phyloP scores from a whole-genome alignment of 2,329 filamentous ascomycete species.

The Teratosphaeria pseudoeucalypti region DNA sequence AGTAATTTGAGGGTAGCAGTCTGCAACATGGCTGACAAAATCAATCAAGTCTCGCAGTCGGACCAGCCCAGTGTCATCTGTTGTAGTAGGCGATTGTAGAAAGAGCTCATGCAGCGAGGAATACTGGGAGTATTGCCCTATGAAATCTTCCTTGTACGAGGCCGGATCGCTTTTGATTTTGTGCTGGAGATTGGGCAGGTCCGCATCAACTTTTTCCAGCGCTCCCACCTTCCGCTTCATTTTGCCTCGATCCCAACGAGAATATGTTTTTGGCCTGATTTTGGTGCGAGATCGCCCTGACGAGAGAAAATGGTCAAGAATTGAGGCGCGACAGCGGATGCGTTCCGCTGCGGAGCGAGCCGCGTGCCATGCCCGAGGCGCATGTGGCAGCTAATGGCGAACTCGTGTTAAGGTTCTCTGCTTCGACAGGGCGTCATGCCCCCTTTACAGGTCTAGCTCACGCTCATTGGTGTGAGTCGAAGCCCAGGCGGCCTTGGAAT shows the following conservation, averaged over 20 bases:
- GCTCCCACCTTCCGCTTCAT: constrained; percentile 84
- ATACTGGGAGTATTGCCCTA: constrained; percentile 83
- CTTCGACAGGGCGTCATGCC: too few relatives aligned
- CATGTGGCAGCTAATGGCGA: not conserved
- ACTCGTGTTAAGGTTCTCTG: too few relatives aligned
- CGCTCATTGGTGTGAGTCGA: too few relatives aligned
- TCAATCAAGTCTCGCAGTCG: constrained; percentile 87
- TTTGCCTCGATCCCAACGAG: constrained; percentile 29
- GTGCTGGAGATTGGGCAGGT: constrained; percentile 81
- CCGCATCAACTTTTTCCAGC: constrained; percentile 89
- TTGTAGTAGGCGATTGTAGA: constrained; percentile 67
- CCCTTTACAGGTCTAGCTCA: too few relatives aligned
- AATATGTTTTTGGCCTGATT: not conserved
- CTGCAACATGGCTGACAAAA: constrained; percentile 84
- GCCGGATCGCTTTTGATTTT: constrained; percentile 81
- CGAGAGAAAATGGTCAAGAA: not conserved
- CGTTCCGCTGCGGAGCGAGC: not conserved
- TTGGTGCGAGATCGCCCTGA: not conserved
- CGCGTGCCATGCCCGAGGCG: too few relatives aligned
- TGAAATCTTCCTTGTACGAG: constrained; percentile 85
- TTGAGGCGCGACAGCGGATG: not conserved
- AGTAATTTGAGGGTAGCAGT: constrained; percentile 80
- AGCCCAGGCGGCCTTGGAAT: too few relatives aligned
- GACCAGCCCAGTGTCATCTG: constrained; percentile 66
- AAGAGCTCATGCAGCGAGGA: constrained; percentile 86